Evolutionary conservation across 1,139 yeast genomes (phyloP), one percentile per base, ranked within the genome.

Genomic region (Pichia cactophila): DNA sequence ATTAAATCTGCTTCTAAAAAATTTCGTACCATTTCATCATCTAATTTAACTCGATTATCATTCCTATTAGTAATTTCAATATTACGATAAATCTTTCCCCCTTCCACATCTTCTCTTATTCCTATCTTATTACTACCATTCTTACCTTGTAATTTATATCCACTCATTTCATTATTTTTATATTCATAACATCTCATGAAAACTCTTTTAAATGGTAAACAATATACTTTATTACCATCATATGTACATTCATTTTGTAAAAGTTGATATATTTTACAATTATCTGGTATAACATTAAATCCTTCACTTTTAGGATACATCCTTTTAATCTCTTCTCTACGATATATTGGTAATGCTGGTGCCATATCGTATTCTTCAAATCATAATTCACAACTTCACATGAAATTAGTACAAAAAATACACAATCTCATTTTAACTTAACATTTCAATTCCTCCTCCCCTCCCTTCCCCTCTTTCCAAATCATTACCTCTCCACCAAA

Each of bases 191-290:
- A 66, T 46, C 66, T 50, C 16, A 64, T 59, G 56, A 65, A 66
- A 2, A 65, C 39, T n/a, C 69, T 49, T 43, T 58, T 64, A 47
- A 66, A 66, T 10, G 69, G 69, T 16, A 66, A 50, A 52, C 69
- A 66, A n/a, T 57, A 54, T 3, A 63, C 57, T 31, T 57, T 56
- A 41, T 58, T 52, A 2, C 68, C 68, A 48, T 64, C 65, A 52
- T 59, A 65, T 2, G 69, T 65, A 48, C 69, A 66, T 43, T 64
- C 68, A 46, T 61, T 56, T 47, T 66, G 69, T 0, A 60, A 54
- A 33, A 66, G 41, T 33, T 62, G 50, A 47, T 55, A 59, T 3
- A 65, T 46, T 23, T 53, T 41, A 46, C 69, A 65, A 42, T 57
- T 49, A 5, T 55, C 52, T 17, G 54, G 46, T 36, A 46, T 45